A percentile compares a stretch with the other conserved stretches of the same genome.
Evolutionary conservation across 305 asterid genomes (phyloP).

Genomic region (Salvia sclarea): DNA sequence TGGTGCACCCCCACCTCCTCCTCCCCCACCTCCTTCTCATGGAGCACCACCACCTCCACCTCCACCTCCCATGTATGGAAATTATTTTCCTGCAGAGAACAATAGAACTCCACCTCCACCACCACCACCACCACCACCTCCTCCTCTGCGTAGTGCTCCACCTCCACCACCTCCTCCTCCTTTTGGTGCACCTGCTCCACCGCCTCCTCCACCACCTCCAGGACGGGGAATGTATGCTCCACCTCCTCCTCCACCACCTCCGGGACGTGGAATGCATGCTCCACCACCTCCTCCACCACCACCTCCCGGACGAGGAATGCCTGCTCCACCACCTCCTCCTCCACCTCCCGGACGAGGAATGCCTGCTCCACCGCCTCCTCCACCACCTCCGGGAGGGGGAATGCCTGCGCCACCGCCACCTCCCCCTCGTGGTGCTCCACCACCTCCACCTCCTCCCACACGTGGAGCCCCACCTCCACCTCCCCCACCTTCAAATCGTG

Average conservation of each 20-base stretch:
- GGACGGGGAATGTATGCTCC: constrained; percentile 13
- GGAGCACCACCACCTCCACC: constrained; percentile 38
- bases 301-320: constrained; percentile 3
- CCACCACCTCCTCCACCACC: constrained; percentile 25
- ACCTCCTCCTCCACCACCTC: constrained; percentile 29
- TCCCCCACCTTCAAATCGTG: constrained; percentile 40
- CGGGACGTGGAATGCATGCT: constrained; percentile 3
- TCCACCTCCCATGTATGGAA: constrained; percentile 29
- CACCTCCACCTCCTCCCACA: constrained; percentile 38
- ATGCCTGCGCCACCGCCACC: constrained; percentile 32
- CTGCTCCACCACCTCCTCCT: constrained; percentile 33
- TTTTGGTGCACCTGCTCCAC: constrained; percentile 6
- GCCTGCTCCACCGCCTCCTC: constrained; percentile 33
- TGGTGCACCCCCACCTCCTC: constrained; percentile 28
- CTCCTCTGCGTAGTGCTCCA: constrained; percentile 7
- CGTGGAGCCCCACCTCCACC: constrained; percentile 41
- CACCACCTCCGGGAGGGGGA: constrained; percentile 22
- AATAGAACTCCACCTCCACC: constrained; percentile 19
- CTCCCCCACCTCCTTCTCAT: constrained; percentile 18
- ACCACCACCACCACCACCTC: constrained; percentile 19
- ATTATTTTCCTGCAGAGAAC: not conserved
- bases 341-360: constrained; percentile 28
- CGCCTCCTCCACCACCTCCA: constrained; percentile 29
- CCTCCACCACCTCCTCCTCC: constrained; percentile 33
- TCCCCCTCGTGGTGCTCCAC: constrained; percentile 31